Evolutionary conservation across 176 grass and related monocot species (phyloP), one percentile per base, ranked within the genome.

Genomic region (Alopecurus myosuroides): DNA sequence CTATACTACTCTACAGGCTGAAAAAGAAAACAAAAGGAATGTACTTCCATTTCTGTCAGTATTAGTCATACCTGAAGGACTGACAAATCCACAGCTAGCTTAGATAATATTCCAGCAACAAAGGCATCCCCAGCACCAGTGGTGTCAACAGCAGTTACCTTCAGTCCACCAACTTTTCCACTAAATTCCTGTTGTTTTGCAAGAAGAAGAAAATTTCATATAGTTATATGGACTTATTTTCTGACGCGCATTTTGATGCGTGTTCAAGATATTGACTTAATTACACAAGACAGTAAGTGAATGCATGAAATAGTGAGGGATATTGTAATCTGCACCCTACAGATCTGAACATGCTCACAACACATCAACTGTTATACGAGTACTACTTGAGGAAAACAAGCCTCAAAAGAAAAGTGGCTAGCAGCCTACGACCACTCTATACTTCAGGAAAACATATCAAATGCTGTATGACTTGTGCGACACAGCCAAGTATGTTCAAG

Each of bases 111-210:
- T 85, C 97, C 97, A 84, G 97, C 93, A 73, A 96, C 91, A 74
- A 99, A 99, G 46, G 93, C 93, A 96, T 99, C 97, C 62, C 97
- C 97, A 92, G 97, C 97, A 82, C 97, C 97, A 85, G 97, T 99
- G 76, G 97, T 86, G 67, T 99, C 97, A 42, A 99, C 89, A 78
- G 90, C 89, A 42, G 76, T 74, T 49, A 96, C 94, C 65, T 89
- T 96, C 28, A 96, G 58, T 89, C 93, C 97, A 81, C 88, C 49
- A 77, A 99, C 94, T 88, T 86, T 96, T 23, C 93, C 97, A 81
- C 51, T 96, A 85, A 94, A 99, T 60, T 92, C 90, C 97, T 96
- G 88, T 88, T 83, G 61, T 85, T 86, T 46, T 25, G 63, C 58
- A 70, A 79, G 2, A 82, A 44, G 11, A 60, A 30, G 1, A 79